These are phyloP conservation scores for Trichophyton mentagrophytes DNA, from an alignment of 2,329 filamentous ascomycete species.

Conservation along the genomic window DNA sequence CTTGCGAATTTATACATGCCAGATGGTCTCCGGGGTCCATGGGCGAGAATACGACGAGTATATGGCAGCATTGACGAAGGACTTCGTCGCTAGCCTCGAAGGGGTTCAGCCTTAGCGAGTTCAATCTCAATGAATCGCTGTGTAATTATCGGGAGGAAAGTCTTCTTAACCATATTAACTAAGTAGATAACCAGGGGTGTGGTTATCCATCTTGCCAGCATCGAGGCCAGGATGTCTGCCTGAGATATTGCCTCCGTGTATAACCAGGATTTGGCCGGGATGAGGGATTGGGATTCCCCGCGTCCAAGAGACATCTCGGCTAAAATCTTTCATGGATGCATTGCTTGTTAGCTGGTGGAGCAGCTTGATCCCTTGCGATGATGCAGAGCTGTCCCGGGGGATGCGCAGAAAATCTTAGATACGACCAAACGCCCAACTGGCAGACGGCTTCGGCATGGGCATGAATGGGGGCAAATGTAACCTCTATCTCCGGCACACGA, in stretches of 20 bases:
- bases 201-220: too few relatives aligned
- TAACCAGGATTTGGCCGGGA: constrained; percentile 1
- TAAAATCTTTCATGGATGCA: constrained; percentile 1
- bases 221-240: background rate
- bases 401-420: background rate
- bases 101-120: too few relatives aligned
- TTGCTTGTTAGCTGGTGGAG: constrained; percentile 3
- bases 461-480: background rate
- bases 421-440: background rate
- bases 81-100: too few relatives aligned
- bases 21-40: too few relatives aligned
- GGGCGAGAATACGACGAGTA: too few relatives aligned
- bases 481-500: background rate
- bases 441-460: background rate
- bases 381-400: background rate
- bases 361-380: background rate
- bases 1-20: too few relatives aligned
- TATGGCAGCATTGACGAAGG: too few relatives aligned
- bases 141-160: too few relatives aligned
- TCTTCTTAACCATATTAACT: too few relatives aligned
- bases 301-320: constrained; percentile 2
- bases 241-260: background rate
- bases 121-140: too few relatives aligned
- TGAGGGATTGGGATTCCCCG: constrained; percentile 1
- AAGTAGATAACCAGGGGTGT: too few relatives aligned